These are phyloP conservation scores for Ustilago lituana DNA, from an alignment of 1,284 basidiomycete species.

Conservation along the genomic window DNA sequence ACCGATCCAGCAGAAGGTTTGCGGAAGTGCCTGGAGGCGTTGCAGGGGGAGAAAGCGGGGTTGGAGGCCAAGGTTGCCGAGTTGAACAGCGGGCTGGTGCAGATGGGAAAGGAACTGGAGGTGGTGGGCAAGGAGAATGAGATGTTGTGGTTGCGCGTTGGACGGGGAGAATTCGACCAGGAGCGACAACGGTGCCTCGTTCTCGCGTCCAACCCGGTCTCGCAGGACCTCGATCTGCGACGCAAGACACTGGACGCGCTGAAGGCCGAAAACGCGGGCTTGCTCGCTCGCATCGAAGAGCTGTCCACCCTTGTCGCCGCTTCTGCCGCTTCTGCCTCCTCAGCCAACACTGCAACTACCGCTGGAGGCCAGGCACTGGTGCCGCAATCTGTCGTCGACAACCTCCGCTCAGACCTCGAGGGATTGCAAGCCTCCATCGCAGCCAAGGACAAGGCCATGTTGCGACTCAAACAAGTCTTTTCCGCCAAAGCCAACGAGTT, in stretches of 20 bases:
- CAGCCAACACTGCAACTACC: not conserved
- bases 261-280: conserved; percentile 78
- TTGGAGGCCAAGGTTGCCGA: conserved; percentile 51
- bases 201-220: conserved; percentile 78
- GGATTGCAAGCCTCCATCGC: conserved; percentile 71
- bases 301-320: conserved; percentile 33
- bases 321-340: not conserved
- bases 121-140: conserved; percentile 77
- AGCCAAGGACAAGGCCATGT: conserved; percentile 76
- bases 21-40: not conserved
- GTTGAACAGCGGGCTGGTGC: conserved; percentile 41
- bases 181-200: conserved; percentile 77
- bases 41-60: conserved; percentile 18
- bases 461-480: conserved; percentile 78
- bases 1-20: too few species aligned
- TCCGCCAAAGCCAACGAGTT: conserved; percentile 81
- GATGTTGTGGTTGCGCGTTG: conserved; percentile 72
- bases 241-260: conserved; percentile 76
- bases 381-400: conserved; percentile 74
- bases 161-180: conserved; percentile 79
- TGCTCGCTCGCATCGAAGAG: conserved; percentile 69
- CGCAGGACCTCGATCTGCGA: conserved; percentile 77
- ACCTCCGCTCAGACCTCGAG: conserved; percentile 74
- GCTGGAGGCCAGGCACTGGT: conserved; percentile 70
- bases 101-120: conserved; percentile 71